Evolutionary conservation across 371 early-diverging fungal species (phyloP).

Genomic region (Rhizoclosmatium hyalinum): DNA sequence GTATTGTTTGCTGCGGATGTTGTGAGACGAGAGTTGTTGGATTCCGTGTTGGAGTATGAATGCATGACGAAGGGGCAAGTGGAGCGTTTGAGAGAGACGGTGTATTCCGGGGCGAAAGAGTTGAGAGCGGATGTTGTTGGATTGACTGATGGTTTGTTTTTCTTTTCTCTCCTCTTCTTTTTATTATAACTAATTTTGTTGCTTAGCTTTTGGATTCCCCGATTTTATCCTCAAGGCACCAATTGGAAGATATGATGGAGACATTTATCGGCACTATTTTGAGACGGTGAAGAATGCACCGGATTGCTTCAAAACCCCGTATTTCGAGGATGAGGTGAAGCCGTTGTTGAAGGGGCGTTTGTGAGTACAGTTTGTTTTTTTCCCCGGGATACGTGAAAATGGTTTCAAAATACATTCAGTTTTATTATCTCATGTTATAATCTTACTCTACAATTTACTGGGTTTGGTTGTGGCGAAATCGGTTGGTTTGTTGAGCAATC

Average conservation of each 20-base stretch:
- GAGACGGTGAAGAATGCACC: constrained; percentile 27
- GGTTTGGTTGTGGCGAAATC: constrained; percentile 24
- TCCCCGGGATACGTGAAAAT: neutral
- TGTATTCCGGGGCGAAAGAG: constrained; percentile 46
- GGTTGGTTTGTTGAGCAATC: constrained; percentile 44
- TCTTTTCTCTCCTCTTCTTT: neutral
- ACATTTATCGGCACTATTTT: constrained; percentile 58
- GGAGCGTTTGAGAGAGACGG: neutral
- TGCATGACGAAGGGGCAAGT: constrained; percentile 8
- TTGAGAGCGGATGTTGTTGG: constrained; percentile 68
- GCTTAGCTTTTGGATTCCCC: constrained; percentile 63
- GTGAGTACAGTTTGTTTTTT: neutral
- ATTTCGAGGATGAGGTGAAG: constrained; percentile 28
- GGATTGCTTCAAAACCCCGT: constrained; percentile 24
- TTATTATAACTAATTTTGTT: neutral
- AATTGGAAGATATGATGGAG: constrained; percentile 70
- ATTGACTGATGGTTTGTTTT: constrained; percentile 53
- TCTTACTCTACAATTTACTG: too few species aligned
- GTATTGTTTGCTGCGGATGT: constrained; percentile 32
- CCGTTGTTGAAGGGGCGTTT: constrained; percentile 24
- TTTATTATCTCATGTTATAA: too few species aligned
- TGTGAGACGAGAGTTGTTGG: constrained; percentile 24
- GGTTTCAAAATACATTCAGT: too few species aligned
- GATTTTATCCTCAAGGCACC: constrained; percentile 73
- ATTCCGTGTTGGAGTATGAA: constrained; percentile 7